Conservation (phyloP, 2,329 filamentous ascomycete species). For the Thyridium curvatum region DNA sequence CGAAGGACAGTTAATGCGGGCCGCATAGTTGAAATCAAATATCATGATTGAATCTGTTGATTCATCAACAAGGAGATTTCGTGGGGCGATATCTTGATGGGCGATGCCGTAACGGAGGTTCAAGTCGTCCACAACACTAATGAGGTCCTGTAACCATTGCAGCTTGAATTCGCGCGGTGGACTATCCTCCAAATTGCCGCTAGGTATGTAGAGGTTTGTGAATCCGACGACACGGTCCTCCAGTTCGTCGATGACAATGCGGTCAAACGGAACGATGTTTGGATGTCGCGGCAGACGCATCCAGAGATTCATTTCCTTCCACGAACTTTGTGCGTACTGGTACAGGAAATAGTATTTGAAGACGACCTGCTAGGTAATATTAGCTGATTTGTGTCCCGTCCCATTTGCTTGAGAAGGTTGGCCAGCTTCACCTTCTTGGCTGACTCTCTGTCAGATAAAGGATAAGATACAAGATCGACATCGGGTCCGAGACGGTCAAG, state of each 20-base stretch:
- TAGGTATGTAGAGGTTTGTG: slow-evolving; percentile 20
- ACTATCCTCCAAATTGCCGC: slow-evolving; percentile 24
- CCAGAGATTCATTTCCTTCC: slow-evolving; percentile 25
- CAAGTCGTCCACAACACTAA: slow-evolving; percentile 26
- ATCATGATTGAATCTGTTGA: slow-evolving; percentile 23
- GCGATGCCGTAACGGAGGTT: slow-evolving; percentile 28
- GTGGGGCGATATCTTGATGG: slow-evolving; percentile 29
- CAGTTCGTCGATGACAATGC: slow-evolving; percentile 15
- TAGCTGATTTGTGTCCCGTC: too few species aligned
- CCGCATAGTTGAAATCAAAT: slow-evolving; percentile 26
- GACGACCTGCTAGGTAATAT: too few species aligned
- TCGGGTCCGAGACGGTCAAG: slow-evolving; percentile 18
- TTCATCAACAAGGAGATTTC: slow-evolving; percentile 28
- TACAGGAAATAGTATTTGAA: slow-evolving; percentile 18
- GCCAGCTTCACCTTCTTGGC: slow-evolving; percentile 2
- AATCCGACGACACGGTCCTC: slow-evolving; percentile 12
- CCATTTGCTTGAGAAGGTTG: too few species aligned
- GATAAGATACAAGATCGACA: too few species aligned
- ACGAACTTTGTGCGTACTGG: slow-evolving; percentile 10
- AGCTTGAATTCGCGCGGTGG: slow-evolving; percentile 23
- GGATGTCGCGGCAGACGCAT: slow-evolving; percentile 22
- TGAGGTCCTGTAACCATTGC: slow-evolving; percentile 27
- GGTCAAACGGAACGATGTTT: slow-evolving; percentile 15
- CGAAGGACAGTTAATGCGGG: slow-evolving; percentile 10
- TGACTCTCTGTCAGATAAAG: too few species aligned